phyloP scores from a whole-genome alignment of 2,329 filamentous ascomycete genomes.

The Samsoniella hepiali region DNA sequence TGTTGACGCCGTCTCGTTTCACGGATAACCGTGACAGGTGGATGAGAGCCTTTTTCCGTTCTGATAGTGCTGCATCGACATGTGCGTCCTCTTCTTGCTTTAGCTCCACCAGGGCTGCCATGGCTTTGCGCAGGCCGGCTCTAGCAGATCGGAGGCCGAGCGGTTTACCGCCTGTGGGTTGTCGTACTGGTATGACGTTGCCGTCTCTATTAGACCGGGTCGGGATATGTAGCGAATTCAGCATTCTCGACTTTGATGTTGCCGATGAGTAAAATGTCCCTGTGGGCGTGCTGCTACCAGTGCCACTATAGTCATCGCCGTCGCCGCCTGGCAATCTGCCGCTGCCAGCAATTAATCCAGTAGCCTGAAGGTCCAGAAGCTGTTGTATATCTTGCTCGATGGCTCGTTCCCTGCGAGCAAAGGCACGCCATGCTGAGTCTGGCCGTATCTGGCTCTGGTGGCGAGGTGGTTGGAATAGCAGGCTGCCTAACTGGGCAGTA shows the following conservation, averaged over 20 bases:
- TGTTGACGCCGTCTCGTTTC: conserved; percentile 47
- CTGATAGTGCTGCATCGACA: conserved; percentile 53
- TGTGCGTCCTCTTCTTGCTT: conserved; percentile 66
- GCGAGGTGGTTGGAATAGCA: conserved; percentile 37
- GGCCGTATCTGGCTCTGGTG: conserved; percentile 29
- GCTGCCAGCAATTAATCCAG: conserved; percentile 40
- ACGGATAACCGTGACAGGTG: conserved; percentile 53
- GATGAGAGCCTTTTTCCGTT: conserved; percentile 55
- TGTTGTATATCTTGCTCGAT: conserved; percentile 47
- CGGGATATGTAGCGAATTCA: conserved; percentile 41
- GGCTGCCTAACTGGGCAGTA: conserved; percentile 27
- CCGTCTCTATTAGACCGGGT: conserved; percentile 39
- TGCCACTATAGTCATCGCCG: conserved; percentile 36
- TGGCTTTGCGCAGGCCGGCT: conserved; percentile 60
- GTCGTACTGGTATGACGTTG: conserved; percentile 58
- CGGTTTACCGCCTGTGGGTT: conserved; percentile 48
- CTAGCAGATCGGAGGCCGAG: conserved; percentile 60
- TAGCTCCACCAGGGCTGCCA: conserved; percentile 61
- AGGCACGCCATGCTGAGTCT: conserved; percentile 46
- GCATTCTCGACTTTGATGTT: conserved; percentile 39
- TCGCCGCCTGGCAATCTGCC: conserved; percentile 25
- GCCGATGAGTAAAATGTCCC: conserved; percentile 39
- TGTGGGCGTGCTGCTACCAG: conserved; percentile 41
- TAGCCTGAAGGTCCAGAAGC: conserved; percentile 48
- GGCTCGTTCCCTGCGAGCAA: conserved; percentile 44